These are phyloP conservation scores for Biscogniauxia mediterranea DNA, from an alignment of 2,329 filamentous ascomycete species.

Conservation along the genomic window DNA sequence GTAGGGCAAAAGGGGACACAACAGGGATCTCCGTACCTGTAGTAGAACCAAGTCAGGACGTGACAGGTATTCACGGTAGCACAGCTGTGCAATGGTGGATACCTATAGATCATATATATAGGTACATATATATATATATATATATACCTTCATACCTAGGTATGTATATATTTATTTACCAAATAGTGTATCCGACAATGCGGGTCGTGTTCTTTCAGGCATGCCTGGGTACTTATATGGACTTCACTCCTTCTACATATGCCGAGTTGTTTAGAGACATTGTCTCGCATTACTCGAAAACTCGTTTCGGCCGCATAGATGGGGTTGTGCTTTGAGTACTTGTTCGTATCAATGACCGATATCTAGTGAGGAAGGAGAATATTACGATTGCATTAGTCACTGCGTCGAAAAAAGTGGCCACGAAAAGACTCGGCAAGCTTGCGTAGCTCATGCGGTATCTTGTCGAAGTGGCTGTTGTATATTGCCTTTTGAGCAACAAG, in stretches of 20 bases:
- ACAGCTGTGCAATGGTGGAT: not conserved
- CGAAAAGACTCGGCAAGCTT: not conserved
- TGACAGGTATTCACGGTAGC: not conserved
- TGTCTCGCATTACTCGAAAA: not conserved
- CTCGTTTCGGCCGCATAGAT: too few species aligned
- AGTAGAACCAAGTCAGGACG: not conserved
- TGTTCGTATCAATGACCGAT: not conserved
- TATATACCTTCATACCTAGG: too few species aligned
- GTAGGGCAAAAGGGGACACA: slow-evolving; percentile 1
- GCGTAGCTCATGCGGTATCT: not conserved
- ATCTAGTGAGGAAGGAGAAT: not conserved
- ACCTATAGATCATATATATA: not conserved
- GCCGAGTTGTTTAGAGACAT: not conserved
- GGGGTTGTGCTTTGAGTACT: not conserved
- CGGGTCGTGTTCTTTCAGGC: not conserved
- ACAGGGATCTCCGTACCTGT: not conserved
- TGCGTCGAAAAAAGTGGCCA: not conserved
- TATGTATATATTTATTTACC: not conserved
- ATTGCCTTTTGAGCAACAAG: not conserved
- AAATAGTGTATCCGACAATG: not conserved
- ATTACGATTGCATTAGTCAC: not conserved
- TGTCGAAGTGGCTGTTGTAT: not conserved
- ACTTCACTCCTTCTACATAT: not conserved
- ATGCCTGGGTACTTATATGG: not conserved
- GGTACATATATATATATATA: not conserved